phyloP scores from a whole-genome alignment of 2,329 filamentous ascomycete species.

The Xylaria sp. region DNA sequence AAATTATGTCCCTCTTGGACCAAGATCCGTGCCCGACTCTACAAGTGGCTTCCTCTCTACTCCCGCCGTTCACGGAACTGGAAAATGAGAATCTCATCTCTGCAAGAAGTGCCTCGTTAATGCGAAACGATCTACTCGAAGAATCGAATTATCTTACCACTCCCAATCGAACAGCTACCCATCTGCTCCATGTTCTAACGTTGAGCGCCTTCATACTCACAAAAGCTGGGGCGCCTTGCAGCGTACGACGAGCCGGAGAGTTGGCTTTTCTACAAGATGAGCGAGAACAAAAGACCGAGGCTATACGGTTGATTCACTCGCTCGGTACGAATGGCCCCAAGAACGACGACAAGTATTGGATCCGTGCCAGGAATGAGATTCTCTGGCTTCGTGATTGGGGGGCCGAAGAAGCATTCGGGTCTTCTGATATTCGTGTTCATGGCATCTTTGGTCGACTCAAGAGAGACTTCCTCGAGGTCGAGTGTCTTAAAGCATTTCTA shows the following conservation, averaged over 20 bases:
- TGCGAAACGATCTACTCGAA: constrained; percentile 60
- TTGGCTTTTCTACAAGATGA: constrained; percentile 67
- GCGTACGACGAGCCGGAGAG: constrained; percentile 62
- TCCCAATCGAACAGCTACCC: constrained; percentile 60
- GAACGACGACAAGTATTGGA: constrained; percentile 69
- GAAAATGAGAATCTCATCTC: constrained; percentile 44
- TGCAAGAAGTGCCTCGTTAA: constrained; percentile 49
- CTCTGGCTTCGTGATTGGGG: constrained; percentile 79
- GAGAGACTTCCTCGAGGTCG: constrained; percentile 67
- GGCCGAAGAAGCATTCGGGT: constrained; percentile 49
- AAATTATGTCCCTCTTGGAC: constrained; percentile 65
- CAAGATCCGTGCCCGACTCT: constrained; percentile 62
- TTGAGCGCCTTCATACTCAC: constrained; percentile 65
- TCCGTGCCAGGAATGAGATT: constrained; percentile 64
- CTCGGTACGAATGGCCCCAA: constrained; percentile 57
- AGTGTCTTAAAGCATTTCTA: constrained; percentile 72
- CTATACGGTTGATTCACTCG: constrained; percentile 63
- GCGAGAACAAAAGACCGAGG: constrained; percentile 66
- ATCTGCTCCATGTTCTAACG: constrained; percentile 67
- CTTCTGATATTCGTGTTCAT: constrained; percentile 41
- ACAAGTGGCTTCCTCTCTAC: constrained; percentile 51
- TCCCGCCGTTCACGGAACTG: constrained; percentile 49
- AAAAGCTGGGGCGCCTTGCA: constrained; percentile 55
- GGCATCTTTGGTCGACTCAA: constrained; percentile 66
- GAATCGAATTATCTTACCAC: constrained; percentile 68